phyloP scores from a whole-genome alignment of 805 yeast genomes.

The Candida michaelii region DNA sequence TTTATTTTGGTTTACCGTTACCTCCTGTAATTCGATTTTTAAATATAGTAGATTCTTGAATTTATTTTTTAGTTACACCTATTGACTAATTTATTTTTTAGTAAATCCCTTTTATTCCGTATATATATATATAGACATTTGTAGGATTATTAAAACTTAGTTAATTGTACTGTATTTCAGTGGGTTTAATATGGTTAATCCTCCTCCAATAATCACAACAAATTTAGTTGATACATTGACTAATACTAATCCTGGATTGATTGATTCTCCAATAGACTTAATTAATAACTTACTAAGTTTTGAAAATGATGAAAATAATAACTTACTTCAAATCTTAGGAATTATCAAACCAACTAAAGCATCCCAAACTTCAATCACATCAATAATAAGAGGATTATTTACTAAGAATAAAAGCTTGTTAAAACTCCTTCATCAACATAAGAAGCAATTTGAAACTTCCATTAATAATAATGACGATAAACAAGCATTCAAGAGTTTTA shows the following conservation, averaged over 20 bases:
- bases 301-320: constrained; percentile 33
- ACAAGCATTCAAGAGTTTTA: constrained; percentile 33
- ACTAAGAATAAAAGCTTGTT: constrained; percentile 30
- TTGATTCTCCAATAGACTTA: constrained; percentile 13
- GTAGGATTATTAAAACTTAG: background rate
- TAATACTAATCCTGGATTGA: background rate
- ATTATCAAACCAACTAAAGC: constrained; percentile 30
- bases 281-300: constrained; percentile 18
- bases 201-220: constrained; percentile 8
- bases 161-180: too few relatives aligned
- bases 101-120: constrained; percentile 1
- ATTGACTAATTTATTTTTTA: background rate
- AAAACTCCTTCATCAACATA: constrained; percentile 8
- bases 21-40: background rate
- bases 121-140: constrained; percentile 1
- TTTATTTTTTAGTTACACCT: constrained; percentile 4
- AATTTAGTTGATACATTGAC: background rate
- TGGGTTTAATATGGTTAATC: background rate
- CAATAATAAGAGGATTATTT: constrained; percentile 39
- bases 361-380: constrained; percentile 24
- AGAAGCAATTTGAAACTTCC: constrained; percentile 4
- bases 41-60: background rate
- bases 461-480: constrained; percentile 20
- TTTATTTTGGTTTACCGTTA: background rate
- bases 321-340: constrained; percentile 36